Evolutionary conservation across 768 basidiomycete genomes (phyloP), one percentile per base, ranked within the genome.

Genomic region (Symmetrospora coprosmae): DNA sequence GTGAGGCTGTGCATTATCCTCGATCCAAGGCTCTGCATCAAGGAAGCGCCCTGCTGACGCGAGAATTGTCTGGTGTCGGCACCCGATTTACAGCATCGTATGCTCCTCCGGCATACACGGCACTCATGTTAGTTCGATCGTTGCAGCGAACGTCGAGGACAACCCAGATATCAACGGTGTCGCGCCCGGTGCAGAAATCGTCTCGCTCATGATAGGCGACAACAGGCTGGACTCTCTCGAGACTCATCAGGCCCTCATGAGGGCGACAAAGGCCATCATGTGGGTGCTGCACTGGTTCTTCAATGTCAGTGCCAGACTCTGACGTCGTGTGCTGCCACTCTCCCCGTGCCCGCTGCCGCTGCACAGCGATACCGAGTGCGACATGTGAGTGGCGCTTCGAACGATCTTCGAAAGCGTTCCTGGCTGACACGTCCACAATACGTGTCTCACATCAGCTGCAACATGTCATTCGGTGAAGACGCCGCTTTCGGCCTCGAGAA

Each of bases 401-500:
- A n/a, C n/a, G n/a, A n/a, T n/a, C n/a, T n/a, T n/a, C n/a, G n/a
- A n/a, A n/a, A n/a, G n/a, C n/a, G n/a, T n/a, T n/a, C n/a, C n/a
- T n/a, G n/a, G n/a, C n/a, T n/a, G n/a, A n/a, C n/a, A n/a, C n/a
- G n/a, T n/a, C n/a, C n/a, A n/a, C n/a, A n/a, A n/a, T n/a, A n/a
- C n/a, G n/a, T n/a, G n/a, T n/a, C n/a, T n/a, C n/a, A n/a, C n/a
- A n/a, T n/a, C n/a, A n/a, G n/a, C 4, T 60, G 56, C 16, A 63
- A 63, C 56, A 58, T 63, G 55, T 48, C 43, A 34, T 63, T 48
- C 31, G 62, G 62, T 27, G 62, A 63, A 48, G 62, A 63, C 33
- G 19, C 16, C 14, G 41, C 55, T 17, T 63, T 14, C 30, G 30
- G 33, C 38, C 27, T 37, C 13, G 55, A 59, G 35, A 19, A 58